Percentiles rank a stretch among this genome's conserved stretches.
Conservation (phyloP, 805 yeast species). For the Brettanomyces anomalus region DNA sequence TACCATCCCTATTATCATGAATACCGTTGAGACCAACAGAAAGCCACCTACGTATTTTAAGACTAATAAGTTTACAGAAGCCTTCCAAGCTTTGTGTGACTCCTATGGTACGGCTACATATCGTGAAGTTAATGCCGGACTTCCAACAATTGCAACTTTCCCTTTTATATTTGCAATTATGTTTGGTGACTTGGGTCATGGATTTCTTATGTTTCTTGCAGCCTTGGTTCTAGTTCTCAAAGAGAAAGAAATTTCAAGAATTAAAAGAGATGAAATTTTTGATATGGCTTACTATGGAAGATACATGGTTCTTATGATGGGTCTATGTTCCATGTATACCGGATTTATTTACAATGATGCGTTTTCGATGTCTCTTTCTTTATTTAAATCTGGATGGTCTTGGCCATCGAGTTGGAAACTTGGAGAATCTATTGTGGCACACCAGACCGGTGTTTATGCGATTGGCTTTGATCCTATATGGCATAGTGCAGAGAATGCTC, state of each 20-base stretch:
- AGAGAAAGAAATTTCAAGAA: conserved; percentile 59
- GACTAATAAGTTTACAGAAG: conserved; percentile 89
- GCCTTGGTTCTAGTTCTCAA: conserved; percentile 64
- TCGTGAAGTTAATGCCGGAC: conserved; percentile 92
- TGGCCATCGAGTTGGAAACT: conserved; percentile 73
- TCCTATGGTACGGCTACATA: conserved; percentile 92
- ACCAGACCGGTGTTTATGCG: conserved; percentile 58
- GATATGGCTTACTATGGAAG: conserved; percentile 96
- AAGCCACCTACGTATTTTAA: conserved; percentile 93
- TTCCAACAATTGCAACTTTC: conserved; percentile 90
- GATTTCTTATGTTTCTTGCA: conserved; percentile 68
- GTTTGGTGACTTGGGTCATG: conserved; percentile 99
- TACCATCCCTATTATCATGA: conserved; percentile 30
- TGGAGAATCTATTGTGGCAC: conserved; percentile 65
- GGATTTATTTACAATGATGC: conserved; percentile 91
- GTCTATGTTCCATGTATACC: conserved; percentile 88
- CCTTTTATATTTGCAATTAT: conserved; percentile 98
- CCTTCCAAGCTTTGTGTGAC: conserved; percentile 90
- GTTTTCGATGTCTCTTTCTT: conserved; percentile 83
- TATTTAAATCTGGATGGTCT: conserved; percentile 85
- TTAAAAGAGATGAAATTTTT: conserved; percentile 83
- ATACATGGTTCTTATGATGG: conserved; percentile 87
- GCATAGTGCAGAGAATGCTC: conserved; percentile 94
- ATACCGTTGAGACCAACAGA: conserved; percentile 62
- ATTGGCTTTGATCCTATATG: conserved; percentile 90